Evolutionary conservation across 805 yeast genomes (phyloP).

Genomic region (Lipomyces orientalis): DNA sequence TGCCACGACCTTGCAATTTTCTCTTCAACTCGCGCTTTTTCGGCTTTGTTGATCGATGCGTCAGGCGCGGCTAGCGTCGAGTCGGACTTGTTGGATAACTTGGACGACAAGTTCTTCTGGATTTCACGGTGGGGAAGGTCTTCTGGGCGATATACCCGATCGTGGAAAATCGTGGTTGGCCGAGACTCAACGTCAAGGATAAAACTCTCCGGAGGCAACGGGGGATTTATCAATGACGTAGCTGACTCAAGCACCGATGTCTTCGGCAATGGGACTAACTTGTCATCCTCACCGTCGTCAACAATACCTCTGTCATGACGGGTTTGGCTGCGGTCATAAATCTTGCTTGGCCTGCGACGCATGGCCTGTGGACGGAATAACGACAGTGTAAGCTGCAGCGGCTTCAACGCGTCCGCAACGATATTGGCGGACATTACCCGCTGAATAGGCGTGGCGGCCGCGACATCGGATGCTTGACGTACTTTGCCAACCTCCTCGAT

Average conservation of each 20-base stretch:
- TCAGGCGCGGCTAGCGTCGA: background rate
- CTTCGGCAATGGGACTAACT: slow-evolving; percentile 54
- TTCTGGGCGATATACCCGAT: slow-evolving; percentile 67
- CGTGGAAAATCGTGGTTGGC: slow-evolving; percentile 76
- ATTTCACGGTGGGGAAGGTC: slow-evolving; percentile 59
- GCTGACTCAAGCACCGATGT: slow-evolving; percentile 83
- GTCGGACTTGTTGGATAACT: background rate
- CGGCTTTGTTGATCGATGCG: slow-evolving; percentile 35
- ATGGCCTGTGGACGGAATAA: slow-evolving; percentile 44
- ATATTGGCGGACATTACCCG: slow-evolving; percentile 7
- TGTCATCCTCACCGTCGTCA: slow-evolving; percentile 31
- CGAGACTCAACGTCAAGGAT: slow-evolving; percentile 71
- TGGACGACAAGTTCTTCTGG: slow-evolving; percentile 14
- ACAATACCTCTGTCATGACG: slow-evolving; percentile 23
- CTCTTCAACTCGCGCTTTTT: slow-evolving; percentile 62
- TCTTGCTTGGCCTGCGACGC: slow-evolving; percentile 39
- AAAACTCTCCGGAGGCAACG: slow-evolving; percentile 72
- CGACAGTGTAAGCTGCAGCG: slow-evolving; percentile 40
- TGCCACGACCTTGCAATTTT: slow-evolving; percentile 90
- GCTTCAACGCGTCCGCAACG: slow-evolving; percentile 21
- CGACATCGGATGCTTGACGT: slow-evolving; percentile 6
- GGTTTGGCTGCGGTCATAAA: slow-evolving; percentile 42
- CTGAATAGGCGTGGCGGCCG: background rate
- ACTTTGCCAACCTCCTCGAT: slow-evolving; percentile 6
- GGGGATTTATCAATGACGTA: slow-evolving; percentile 75